Evolutionary conservation across 2,329 filamentous ascomycete genomes (phyloP), one percentile per base, ranked within the genome.

Genomic region (Aulographum hederae): DNA sequence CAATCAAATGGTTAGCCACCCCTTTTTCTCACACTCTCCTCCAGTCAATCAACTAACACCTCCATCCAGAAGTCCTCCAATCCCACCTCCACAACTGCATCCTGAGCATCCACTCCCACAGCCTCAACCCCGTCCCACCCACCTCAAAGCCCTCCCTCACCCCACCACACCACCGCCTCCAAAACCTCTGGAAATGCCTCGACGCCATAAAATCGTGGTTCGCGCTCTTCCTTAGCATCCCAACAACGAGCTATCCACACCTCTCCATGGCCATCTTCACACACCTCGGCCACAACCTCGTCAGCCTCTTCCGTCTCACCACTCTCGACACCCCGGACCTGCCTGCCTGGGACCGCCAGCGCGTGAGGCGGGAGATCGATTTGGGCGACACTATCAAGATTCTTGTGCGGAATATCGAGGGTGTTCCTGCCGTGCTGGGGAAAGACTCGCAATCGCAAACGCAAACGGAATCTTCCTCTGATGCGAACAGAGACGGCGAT

Each of bases 251-350:
- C 5, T 41, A 54, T 11, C 41, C 48, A 4, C 48, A 46, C 3
- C 34, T 52, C 6, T 47, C 57, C 0, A 51, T 59, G 25, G 37
- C 42, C 4, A 36, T 52, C 11, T 52, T 51, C 25, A 43, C 50
- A 5, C 46, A 52, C 27, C 38, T 57, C 4, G 49, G 50, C 2
- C 53, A 56, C 11, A 46, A 49, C 28, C 44, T 58, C 15, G 41
- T 56, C 5, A 41, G 48, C 2, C 41, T 61, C 5, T 59, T 57
- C 38, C 45, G 48, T 5, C 50, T 61, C 15, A 52, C 52, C 2
- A 52, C 47, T 1, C 44, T 52, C 3, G 54, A 60, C 5, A 50
- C 54, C 28, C 51, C 53, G 2, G 51, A 44, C 4, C 6, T 32
- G 10, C 30, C 18, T 5, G n/a, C n/a, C n/a, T 61, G 57, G 57